Evolutionary conservation across 306 rosid species (phyloP).

Genomic region (Quercus wislizeni): DNA sequence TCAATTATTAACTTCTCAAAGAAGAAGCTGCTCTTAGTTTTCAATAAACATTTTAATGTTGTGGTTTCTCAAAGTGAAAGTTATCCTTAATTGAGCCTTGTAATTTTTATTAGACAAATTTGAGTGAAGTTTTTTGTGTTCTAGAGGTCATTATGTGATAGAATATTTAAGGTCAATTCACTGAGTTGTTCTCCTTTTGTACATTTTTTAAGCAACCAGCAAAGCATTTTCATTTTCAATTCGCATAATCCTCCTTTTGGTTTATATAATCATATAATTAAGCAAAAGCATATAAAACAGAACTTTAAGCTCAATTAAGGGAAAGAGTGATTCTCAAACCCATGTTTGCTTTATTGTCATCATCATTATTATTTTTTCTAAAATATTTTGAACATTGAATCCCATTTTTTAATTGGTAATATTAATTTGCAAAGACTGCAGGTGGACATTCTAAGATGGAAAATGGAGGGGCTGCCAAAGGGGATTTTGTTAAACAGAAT

Average conservation of each 20-base stretch:
- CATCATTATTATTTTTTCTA: not conserved
- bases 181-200: not conserved
- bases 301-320: not conserved
- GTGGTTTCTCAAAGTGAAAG: not conserved
- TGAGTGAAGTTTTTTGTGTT: not conserved
- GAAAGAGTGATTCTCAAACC: not conserved
- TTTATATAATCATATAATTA: too few species aligned
- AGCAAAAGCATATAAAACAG: not conserved
- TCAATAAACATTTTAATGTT: not conserved
- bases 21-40: not conserved
- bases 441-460: slow-evolving; percentile 84
- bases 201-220: not conserved
- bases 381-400: not conserved
- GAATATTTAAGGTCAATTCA: not conserved
- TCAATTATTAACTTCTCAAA: not conserved
- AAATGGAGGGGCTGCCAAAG: slow-evolving; percentile 83
- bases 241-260: too few species aligned
- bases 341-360: not conserved
- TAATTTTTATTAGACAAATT: not conserved
- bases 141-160: not conserved
- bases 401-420: not conserved
- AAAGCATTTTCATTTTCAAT: not conserved
- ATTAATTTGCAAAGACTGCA: slow-evolving; percentile 22
- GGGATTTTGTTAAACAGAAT: slow-evolving; percentile 75
- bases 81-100: not conserved